Evolutionary conservation across 1,284 basidiomycete genomes (phyloP).

Genomic region (Trichosporon coremiiforme): DNA sequence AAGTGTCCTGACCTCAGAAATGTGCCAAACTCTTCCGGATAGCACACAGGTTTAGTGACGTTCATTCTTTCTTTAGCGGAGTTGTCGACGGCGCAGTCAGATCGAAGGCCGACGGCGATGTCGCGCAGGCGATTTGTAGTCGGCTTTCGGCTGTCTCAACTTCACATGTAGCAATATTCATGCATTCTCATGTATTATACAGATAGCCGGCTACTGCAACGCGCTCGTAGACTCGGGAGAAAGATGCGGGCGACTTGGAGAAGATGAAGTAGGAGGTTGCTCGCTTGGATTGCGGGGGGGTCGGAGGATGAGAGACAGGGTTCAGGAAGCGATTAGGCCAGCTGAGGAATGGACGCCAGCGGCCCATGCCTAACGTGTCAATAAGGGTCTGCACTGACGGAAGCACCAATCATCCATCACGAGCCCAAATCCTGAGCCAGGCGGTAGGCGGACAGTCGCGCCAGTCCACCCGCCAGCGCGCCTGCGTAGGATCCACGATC

Average conservation of each 20-base stretch:
- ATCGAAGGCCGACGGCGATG: too few species aligned
- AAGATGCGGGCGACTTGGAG: not conserved
- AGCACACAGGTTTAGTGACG: not conserved
- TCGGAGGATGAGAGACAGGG: not conserved
- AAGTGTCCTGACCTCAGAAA: conserved; percentile 14
- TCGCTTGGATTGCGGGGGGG: not conserved
- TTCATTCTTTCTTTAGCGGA: not conserved
- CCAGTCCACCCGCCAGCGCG: not conserved
- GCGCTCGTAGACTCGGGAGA: not conserved
- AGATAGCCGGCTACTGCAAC: not conserved
- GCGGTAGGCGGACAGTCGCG: not conserved
- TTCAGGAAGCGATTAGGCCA: conserved; percentile 1
- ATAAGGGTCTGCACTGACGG: not conserved
- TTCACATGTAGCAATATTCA: not conserved
- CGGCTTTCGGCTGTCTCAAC: not conserved
- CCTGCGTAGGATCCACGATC: not conserved
- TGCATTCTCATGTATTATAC: not conserved
- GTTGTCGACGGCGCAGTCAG: not conserved
- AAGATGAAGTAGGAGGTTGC: not conserved
- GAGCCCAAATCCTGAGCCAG: not conserved
- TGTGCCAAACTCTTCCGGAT: conserved; percentile 22
- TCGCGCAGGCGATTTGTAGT: too few species aligned
- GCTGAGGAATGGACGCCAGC: conserved; percentile 8
- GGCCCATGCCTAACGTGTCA: conserved; percentile 10
- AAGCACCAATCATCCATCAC: conserved; percentile 16